These are phyloP conservation scores for Saccharomycopsis oosterbeekiorum DNA, from an alignment of 805 yeast species.

Conservation along the genomic window DNA sequence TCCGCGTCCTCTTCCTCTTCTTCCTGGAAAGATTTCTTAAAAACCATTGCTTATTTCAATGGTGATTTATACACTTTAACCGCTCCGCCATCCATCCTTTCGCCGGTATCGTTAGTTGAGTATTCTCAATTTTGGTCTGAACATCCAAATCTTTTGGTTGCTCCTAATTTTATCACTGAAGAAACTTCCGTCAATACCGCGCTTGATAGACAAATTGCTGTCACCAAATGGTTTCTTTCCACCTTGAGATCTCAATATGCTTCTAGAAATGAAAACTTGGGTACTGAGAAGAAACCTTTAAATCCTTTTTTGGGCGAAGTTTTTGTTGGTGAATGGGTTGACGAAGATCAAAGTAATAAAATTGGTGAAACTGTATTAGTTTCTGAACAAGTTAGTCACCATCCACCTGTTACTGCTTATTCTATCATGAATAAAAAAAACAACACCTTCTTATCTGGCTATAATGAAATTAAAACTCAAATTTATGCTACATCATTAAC, in stretches of 20 bases:
- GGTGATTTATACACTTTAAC: constrained; percentile 91
- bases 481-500: constrained; percentile 60
- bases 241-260: constrained; percentile 91
- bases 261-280: constrained; percentile 82
- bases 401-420: constrained; percentile 96
- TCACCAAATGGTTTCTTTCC: constrained; percentile 83
- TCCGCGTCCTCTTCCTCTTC: constrained; percentile 22
- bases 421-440: constrained; percentile 65
- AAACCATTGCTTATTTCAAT: constrained; percentile 83
- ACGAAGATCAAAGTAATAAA: constrained; percentile 38
- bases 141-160: constrained; percentile 74
- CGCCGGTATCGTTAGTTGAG: constrained; percentile 82
- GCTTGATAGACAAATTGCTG: constrained; percentile 65
- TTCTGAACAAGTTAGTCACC: constrained; percentile 94
- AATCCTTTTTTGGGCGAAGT: constrained; percentile 95
- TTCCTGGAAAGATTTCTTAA: constrained; percentile 88
- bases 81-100: constrained; percentile 94
- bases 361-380: constrained; percentile 70
- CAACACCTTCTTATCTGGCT: constrained; percentile 70
- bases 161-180: constrained; percentile 46
- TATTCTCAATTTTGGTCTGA: constrained; percentile 96
- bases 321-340: constrained; percentile 83
- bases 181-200: constrained; percentile 34
- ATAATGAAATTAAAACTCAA: constrained; percentile 79
- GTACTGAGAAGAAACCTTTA: constrained; percentile 94